Conservation (phyloP, 2,329 filamentous ascomycete species). For the Pseudocercospora cruenta region DNA sequence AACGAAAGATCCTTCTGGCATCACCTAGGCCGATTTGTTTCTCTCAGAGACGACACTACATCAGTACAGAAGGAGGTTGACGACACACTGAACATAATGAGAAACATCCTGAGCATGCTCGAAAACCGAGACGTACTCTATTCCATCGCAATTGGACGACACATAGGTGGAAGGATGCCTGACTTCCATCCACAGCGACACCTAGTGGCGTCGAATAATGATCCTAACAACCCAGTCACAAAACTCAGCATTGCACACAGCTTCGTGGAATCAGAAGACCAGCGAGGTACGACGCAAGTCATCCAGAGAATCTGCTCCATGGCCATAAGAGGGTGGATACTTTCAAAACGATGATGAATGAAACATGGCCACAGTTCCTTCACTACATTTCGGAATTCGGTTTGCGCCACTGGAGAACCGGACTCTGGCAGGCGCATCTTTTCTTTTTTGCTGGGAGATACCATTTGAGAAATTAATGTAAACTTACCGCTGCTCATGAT, state of each 20-base stretch:
- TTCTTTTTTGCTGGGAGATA: background rate
- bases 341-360: constrained; percentile 34
- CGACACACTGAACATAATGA: constrained; percentile 65
- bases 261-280: constrained; percentile 53
- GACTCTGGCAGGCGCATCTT: background rate
- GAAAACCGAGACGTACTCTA: constrained; percentile 92
- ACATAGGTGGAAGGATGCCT: constrained; percentile 65
- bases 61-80: constrained; percentile 61
- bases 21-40: constrained; percentile 72
- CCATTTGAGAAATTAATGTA: background rate
- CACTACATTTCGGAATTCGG: background rate
- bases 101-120: constrained; percentile 72
- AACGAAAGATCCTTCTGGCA: constrained; percentile 80
- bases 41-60: constrained; percentile 62
- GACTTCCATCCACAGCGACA: constrained; percentile 43
- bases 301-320: constrained; percentile 54
- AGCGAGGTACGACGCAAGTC: constrained; percentile 51
- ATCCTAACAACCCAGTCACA: constrained; percentile 46
- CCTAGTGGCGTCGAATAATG: constrained; percentile 31
- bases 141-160: constrained; percentile 78
- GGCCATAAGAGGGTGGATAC: constrained; percentile 50
- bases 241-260: constrained; percentile 54
- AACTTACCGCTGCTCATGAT: background rate
- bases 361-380: background rate
- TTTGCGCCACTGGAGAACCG: background rate